Evolutionary conservation across 108 stramenopile genomes (phyloP), one percentile per base, ranked within the genome.

Genomic region (Phaeodactylum tricornutum): DNA sequence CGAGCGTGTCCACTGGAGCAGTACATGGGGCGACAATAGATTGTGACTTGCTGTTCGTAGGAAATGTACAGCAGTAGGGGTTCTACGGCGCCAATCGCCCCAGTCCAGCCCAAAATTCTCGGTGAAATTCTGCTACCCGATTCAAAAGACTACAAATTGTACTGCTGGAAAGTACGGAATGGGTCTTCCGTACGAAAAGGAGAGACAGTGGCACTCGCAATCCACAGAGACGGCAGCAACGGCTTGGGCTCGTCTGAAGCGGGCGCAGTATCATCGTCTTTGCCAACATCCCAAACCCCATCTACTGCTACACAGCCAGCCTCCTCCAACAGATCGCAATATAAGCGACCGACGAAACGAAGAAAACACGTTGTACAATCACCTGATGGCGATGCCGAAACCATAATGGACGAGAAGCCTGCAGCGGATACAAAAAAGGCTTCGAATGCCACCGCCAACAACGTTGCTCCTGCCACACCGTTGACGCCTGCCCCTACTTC

Each of bases 281-380:
- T 11, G 12, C 33, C 33, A 8, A 34, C 12, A 8, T 11, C 33
- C 33, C 8, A 8, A 8, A 34, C 33, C 11, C 8, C 33, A 12
- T 11, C 33, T 8, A 34, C 33, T 8, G 12, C 33, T 8, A 34
- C 33, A 12, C 8, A 8, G 33, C 11, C 33, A 11, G 11, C 33
- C 12, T 34, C 12, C 11, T 46, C 7, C 45, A 46, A 6, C 22
- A 27, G 24, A n/a, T 29, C 56, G 12, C 27, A 27, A 29, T 55
- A 61, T 50, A 67, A 61, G 50, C 46, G 66, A 28, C 66, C 66
- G 16, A 67, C 43, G 9, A 35, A 59, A 42, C 22, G 59, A 15
- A 44, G 42, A 50, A 49, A 55, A 12, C 27, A 16, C 4, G 40
- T 43, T 14, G 21, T 51, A 27, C n/a, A 54, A 25, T 28, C 43